These are phyloP conservation scores for Phoma sp. DNA, from an alignment of 2,329 filamentous ascomycete genomes.

Conservation along the genomic window DNA sequence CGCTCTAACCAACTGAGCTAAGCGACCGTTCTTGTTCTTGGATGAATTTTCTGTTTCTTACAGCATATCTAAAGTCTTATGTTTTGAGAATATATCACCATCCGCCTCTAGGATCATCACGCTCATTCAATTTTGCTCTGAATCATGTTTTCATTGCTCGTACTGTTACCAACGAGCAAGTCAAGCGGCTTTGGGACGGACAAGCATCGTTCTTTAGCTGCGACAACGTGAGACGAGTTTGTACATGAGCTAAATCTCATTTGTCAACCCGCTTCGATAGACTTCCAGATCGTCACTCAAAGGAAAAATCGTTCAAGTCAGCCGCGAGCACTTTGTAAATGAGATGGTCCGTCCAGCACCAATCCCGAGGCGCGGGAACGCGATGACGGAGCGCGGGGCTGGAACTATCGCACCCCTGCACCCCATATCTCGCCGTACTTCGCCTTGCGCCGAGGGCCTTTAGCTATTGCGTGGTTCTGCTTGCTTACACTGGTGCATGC, in stretches of 20 bases:
- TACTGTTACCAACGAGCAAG: too few relatives aligned
- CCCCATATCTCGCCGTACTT: constrained; percentile 16
- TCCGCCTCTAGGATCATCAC: too few relatives aligned
- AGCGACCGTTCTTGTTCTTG: constrained; percentile 9
- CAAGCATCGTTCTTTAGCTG: not conserved
- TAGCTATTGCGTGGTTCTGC: constrained; percentile 5
- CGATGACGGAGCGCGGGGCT: constrained; percentile 15
- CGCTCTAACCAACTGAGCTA: constrained; percentile 24
- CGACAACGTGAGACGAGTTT: not conserved
- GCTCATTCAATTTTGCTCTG: too few relatives aligned
- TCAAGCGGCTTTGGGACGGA: too few relatives aligned
- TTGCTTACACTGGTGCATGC: constrained; percentile 30
- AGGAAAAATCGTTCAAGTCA: constrained; percentile 14
- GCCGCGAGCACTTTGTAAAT: constrained; percentile 3
- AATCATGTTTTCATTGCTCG: too few relatives aligned
- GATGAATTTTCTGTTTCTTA: not conserved
- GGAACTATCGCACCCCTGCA: constrained; percentile 9
- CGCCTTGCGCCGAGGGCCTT: constrained; percentile 8
- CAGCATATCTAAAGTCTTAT: not conserved
- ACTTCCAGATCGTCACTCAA: not conserved
- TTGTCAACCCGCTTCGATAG: not conserved
- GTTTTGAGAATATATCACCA: too few relatives aligned
- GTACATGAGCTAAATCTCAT: too few relatives aligned
- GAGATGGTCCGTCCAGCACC: constrained; percentile 2
- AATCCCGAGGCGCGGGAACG: constrained; percentile 10